A percentile compares a stretch with the other conserved stretches of the same genome.
These are phyloP conservation scores for Elsinoe arachidis DNA, from an alignment of 2,329 filamentous ascomycete species.

Conservation along the genomic window DNA sequence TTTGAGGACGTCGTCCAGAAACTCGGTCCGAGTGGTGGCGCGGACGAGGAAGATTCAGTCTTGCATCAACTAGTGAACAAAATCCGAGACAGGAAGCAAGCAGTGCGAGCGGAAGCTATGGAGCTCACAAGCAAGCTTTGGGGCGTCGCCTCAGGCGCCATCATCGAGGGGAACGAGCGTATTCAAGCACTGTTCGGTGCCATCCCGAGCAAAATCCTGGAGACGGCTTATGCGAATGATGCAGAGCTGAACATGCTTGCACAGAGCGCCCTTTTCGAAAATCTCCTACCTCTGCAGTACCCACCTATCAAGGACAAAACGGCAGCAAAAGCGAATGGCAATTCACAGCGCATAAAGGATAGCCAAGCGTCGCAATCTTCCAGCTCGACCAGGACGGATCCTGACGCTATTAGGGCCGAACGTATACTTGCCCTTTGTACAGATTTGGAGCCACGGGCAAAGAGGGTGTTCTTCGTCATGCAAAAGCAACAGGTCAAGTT, in stretches of 20 bases:
- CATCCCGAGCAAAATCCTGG: conserved; percentile 77
- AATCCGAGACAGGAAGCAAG: conserved; percentile 74
- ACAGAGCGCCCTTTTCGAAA: conserved; percentile 78
- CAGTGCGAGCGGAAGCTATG: conserved; percentile 80
- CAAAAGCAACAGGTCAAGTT: conserved; percentile 69
- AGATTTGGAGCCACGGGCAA: conserved; percentile 67
- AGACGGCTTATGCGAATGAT: conserved; percentile 85
- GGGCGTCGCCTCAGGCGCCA: conserved; percentile 85
- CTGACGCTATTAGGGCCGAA: conserved; percentile 71
- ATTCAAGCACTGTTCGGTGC: conserved; percentile 67
- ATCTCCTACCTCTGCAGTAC: conserved; percentile 79
- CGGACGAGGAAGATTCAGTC: conserved; percentile 67
- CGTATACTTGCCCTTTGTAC: conserved; percentile 75
- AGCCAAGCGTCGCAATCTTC: conserved; percentile 41
- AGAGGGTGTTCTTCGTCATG: conserved; percentile 80
- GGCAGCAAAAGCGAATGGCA: conserved; percentile 33
- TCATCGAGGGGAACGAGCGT: conserved; percentile 70
- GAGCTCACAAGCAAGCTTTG: conserved; percentile 75
- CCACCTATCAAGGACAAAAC: conserved; percentile 56
- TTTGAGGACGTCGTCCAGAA: conserved; percentile 76
- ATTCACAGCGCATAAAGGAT: conserved; percentile 54
- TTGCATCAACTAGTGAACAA: conserved; percentile 76
- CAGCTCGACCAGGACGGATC: conserved; percentile 43
- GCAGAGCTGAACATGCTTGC: conserved; percentile 74
- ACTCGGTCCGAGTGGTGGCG: conserved; percentile 65